These are phyloP conservation scores for Dalbergia cochinchinensis DNA, from an alignment of 306 rosid genomes.

Conservation along the genomic window DNA sequence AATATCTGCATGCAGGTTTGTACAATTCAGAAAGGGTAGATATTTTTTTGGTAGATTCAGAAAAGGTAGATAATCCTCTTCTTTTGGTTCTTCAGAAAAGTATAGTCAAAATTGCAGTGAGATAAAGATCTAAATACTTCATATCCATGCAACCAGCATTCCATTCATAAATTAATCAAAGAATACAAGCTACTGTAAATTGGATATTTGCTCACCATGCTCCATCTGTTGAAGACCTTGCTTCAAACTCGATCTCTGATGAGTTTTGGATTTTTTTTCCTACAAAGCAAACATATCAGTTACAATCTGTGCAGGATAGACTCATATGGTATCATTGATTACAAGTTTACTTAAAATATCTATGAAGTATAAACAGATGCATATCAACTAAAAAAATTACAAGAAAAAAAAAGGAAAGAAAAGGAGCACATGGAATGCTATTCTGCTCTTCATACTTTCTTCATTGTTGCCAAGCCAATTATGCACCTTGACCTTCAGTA, in stretches of 20 bases:
- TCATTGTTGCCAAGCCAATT: not conserved
- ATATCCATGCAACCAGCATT: not conserved
- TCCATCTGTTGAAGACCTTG: constrained; percentile 76
- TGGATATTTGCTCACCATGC: constrained; percentile 64
- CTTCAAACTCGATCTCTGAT: constrained; percentile 79
- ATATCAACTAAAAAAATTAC: not conserved
- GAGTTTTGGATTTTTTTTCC: constrained; percentile 55
- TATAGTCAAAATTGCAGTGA: not conserved
- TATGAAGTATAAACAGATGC: not conserved
- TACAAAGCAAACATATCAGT: constrained; percentile 33
- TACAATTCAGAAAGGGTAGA: not conserved
- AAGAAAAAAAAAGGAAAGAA: no score
- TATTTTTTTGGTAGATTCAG: not conserved
- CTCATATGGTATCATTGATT: constrained; percentile 6
- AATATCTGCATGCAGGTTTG: not conserved
- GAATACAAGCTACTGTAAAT: not conserved
- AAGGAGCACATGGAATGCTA: no score
- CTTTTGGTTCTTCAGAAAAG: no score
- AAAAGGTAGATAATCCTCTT: no score
- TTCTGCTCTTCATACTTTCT: not conserved
- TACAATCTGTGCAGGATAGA: constrained; percentile 9
- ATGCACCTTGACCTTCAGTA: not conserved
- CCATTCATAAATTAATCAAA: not conserved
- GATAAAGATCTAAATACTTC: not conserved
- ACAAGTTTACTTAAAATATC: not conserved